phyloP scores from a whole-genome alignment of 345 rosid genomes.

The Ailanthus altissimus region DNA sequence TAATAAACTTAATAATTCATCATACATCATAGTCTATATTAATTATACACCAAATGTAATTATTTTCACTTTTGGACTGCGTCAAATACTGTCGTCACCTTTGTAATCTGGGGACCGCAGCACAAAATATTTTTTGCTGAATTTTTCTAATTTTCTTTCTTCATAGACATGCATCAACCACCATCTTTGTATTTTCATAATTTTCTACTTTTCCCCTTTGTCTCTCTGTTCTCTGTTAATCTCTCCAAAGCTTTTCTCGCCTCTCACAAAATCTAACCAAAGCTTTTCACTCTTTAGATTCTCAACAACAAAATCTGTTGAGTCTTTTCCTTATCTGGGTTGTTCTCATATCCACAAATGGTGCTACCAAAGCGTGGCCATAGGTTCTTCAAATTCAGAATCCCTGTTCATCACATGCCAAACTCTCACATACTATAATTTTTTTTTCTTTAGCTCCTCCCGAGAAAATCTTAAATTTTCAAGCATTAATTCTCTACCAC shows the following conservation, averaged over 20 bases:
- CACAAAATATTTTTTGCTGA: too few relatives aligned
- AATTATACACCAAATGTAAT: background rate
- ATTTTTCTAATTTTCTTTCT: too few relatives aligned
- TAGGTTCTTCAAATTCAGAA: constrained; percentile 80
- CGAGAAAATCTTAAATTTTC: background rate
- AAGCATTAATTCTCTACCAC: constrained; percentile 24
- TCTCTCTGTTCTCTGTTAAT: background rate
- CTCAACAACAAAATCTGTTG: background rate
- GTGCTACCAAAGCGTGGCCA: constrained; percentile 48
- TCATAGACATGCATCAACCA: background rate
- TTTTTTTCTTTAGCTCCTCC: too few relatives aligned
- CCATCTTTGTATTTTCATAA: too few relatives aligned
- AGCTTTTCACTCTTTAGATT: background rate
- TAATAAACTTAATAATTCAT: too few relatives aligned
- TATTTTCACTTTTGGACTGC: background rate
- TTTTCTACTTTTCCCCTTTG: too few relatives aligned
- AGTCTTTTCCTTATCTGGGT: background rate
- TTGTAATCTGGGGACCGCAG: background rate
- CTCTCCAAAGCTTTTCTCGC: background rate
- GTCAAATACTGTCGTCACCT: background rate
- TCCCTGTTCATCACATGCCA: constrained; percentile 1
- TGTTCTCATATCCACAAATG: constrained; percentile 54
- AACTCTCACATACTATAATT: background rate
- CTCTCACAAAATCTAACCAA: background rate
- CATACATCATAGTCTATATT: too few relatives aligned